Conservation (phyloP, 805 yeast genomes). For the Candida schatavii region DNA sequence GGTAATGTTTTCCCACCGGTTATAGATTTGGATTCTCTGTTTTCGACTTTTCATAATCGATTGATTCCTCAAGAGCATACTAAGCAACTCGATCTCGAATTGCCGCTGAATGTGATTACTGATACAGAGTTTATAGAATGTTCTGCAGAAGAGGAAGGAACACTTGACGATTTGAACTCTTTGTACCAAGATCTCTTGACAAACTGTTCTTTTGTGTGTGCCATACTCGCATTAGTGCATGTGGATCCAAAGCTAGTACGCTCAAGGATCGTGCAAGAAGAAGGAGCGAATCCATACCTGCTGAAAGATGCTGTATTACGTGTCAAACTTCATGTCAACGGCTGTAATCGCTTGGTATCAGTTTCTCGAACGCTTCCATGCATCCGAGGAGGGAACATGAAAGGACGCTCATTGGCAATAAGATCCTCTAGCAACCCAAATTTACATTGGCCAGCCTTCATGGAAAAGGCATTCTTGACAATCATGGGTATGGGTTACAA, state of each 20-base stretch:
- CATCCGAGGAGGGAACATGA: constrained; percentile 8
- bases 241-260: constrained; percentile 15
- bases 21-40: constrained; percentile 13
- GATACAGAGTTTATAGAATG: constrained; percentile 3
- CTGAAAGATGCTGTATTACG: constrained; percentile 23
- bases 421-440: constrained; percentile 30
- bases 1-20: constrained; percentile 19
- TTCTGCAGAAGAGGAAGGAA: background rate
- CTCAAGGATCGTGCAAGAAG: constrained; percentile 18
- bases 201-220: constrained; percentile 76
- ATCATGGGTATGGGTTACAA: constrained; percentile 55
- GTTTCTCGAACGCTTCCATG: constrained; percentile 49
- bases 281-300: too few relatives aligned
- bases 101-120: constrained; percentile 14
- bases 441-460: constrained; percentile 63
- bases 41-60: constrained; percentile 5
- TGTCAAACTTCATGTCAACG: constrained; percentile 51
- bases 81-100: constrained; percentile 1
- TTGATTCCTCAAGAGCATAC: constrained; percentile 2
- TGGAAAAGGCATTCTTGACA: constrained; percentile 74
- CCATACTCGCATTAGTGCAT: constrained; percentile 51
- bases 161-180: constrained; percentile 27
- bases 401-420: constrained; percentile 28
- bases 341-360: constrained; percentile 44
- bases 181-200: constrained; percentile 51